phyloP scores from a whole-genome alignment of 352 stramenopile species.

The Pythium brachiatum region DNA sequence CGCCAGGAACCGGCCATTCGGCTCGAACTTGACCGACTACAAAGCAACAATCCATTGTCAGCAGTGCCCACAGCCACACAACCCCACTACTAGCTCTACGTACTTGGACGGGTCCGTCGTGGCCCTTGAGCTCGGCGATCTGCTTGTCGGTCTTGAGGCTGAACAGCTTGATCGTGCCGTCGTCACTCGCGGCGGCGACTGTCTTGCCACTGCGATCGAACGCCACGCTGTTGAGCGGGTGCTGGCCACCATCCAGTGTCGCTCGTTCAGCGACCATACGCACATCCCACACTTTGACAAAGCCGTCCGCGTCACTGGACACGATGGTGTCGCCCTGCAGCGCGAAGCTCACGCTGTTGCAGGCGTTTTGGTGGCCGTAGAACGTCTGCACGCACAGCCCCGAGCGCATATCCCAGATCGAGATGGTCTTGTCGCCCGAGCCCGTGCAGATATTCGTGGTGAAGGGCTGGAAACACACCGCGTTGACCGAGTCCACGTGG shows the following conservation, averaged over 20 bases:
- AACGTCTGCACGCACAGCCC: conserved; percentile 93
- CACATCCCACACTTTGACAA: conserved; percentile 95
- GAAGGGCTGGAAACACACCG: conserved; percentile 92
- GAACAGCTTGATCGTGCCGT: conserved; percentile 89
- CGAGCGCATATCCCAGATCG: conserved; percentile 93
- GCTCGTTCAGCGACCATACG: conserved; percentile 92
- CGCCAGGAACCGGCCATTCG: conserved; percentile 85
- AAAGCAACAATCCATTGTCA: conserved; percentile 12
- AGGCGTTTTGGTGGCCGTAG: conserved; percentile 94
- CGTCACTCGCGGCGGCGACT: conserved; percentile 86
- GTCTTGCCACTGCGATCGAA: conserved; percentile 89
- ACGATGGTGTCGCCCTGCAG: conserved; percentile 88
- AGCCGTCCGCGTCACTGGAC: conserved; percentile 92
- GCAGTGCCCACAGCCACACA: neutral
- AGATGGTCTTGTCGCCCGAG: conserved; percentile 94
- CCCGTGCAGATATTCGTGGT: conserved; percentile 92
- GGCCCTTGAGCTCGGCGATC: conserved; percentile 79
- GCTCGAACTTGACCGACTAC: conserved; percentile 89
- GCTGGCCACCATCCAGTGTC: conserved; percentile 83
- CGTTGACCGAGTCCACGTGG: conserved; percentile 95
- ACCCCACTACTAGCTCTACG: neutral
- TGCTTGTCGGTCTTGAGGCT: conserved; percentile 71
- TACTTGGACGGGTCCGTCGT: conserved; percentile 94
- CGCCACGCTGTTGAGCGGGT: conserved; percentile 89
- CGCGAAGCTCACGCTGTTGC: conserved; percentile 88